Evolutionary conservation across 208 protist species (phyloP).

Genomic region (Vickermania spadyakhi): DNA sequence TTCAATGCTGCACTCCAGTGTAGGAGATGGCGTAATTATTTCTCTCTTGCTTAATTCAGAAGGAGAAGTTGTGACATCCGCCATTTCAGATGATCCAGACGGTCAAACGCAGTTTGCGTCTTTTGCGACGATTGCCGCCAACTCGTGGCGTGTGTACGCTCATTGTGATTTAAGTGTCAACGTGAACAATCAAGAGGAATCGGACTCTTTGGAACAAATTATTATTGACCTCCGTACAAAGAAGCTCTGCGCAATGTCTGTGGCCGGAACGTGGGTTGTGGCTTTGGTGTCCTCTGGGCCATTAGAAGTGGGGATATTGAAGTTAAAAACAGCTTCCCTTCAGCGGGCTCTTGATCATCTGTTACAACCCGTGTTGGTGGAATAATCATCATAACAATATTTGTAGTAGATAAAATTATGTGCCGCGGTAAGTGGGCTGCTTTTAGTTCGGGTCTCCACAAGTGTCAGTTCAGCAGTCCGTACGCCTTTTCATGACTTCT

Average conservation of each 20-base stretch:
- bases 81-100: constrained; percentile 17
- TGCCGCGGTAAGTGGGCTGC: background rate
- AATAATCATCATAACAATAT: background rate
- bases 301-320: constrained; percentile 66
- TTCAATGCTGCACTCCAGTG: constrained; percentile 20
- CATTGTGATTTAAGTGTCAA: constrained; percentile 47
- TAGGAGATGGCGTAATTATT: constrained; percentile 51
- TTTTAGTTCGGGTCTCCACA: background rate
- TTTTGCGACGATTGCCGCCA: constrained; percentile 51
- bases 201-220: constrained; percentile 65
- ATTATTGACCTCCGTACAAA: constrained; percentile 46
- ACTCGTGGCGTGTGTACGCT: constrained; percentile 72
- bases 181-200: constrained; percentile 38
- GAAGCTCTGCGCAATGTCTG: constrained; percentile 71
- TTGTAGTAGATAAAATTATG: no score
- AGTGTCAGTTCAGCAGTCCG: background rate
- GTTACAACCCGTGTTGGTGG: no score
- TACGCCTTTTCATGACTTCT: background rate
- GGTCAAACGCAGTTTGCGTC: constrained; percentile 24
- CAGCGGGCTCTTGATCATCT: constrained; percentile 48
- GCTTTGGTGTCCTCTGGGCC: constrained; percentile 24
- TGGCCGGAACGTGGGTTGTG: constrained; percentile 46
- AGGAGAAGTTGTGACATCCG: constrained; percentile 47
- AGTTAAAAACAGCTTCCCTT: constrained; percentile 66
- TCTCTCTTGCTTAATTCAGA: constrained; percentile 42